Evolutionary conservation across 441 rosid species (phyloP).

Genomic region (Corymbia citriodora): DNA sequence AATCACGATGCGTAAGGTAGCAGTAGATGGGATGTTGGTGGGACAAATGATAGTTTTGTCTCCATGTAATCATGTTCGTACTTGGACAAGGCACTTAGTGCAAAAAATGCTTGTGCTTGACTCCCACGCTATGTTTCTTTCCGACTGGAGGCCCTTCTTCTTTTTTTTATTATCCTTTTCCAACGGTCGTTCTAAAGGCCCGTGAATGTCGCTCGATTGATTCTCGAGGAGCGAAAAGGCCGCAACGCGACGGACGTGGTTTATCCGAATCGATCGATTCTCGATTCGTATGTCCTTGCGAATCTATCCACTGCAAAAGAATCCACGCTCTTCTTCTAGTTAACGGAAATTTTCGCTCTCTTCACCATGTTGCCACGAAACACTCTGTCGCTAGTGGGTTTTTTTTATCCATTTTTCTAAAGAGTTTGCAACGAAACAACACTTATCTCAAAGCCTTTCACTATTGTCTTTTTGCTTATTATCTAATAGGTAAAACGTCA

Average conservation of each 20-base stretch:
- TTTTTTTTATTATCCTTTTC: too few species aligned
- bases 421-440: not conserved
- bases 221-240: not conserved
- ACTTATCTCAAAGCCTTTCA: not conserved
- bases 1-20: not conserved
- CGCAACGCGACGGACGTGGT: not conserved
- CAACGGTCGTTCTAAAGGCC: not conserved
- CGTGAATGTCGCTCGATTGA: not conserved
- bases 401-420: not conserved
- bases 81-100: not conserved
- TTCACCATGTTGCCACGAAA: not conserved
- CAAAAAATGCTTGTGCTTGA: not conserved
- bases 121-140: not conserved
- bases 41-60: not conserved
- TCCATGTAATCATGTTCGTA: not conserved
- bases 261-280: not conserved
- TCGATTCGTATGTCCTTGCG: not conserved
- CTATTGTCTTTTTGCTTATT: not conserved
- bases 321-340: not conserved
- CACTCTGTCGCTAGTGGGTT: not conserved
- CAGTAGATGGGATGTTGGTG: not conserved
- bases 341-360: not conserved
- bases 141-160: not conserved
- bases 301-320: not conserved
- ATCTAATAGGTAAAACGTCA: too few species aligned